A percentile compares a stretch with the other conserved stretches of the same genome.
These are phyloP conservation scores for Cucumis hystrix DNA, from an alignment of 306 rosid genomes.

Conservation along the genomic window DNA sequence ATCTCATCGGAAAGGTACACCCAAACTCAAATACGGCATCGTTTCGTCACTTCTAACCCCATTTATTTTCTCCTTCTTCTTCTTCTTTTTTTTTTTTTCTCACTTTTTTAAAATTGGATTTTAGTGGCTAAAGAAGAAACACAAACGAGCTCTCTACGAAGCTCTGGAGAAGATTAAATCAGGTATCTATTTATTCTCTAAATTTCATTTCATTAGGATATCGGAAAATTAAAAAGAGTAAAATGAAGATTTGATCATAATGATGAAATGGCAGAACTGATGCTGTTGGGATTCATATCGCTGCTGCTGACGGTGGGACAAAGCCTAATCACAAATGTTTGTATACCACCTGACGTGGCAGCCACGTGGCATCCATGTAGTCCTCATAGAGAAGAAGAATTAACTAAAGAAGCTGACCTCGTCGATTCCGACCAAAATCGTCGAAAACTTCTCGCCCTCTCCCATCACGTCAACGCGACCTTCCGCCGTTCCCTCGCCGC, in stretches of 20 bases:
- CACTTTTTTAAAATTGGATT: too few relatives aligned
- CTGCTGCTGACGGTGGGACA: conserved; percentile 70
- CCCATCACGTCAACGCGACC: not conserved
- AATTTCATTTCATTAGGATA: too few relatives aligned
- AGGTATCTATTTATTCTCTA: too few relatives aligned
- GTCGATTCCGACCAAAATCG: not conserved
- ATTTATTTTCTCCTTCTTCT: not conserved
- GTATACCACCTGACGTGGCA: conserved; percentile 41
- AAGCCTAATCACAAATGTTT: conserved; percentile 40
- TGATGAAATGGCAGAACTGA: conserved; percentile 38
- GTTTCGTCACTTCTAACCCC: not conserved
- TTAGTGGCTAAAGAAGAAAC: conserved; percentile 80
- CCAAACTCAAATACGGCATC: not conserved
- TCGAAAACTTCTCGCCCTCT: conserved; percentile 30
- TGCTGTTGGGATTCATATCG: conserved; percentile 81
- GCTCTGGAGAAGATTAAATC: conserved; percentile 72
- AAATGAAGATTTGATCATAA: too few relatives aligned
- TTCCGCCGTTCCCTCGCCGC: conserved; percentile 48
- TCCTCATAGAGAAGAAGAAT: not conserved
- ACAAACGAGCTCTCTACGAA: conserved; percentile 53
- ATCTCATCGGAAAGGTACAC: conserved; percentile 60
- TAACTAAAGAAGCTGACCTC: not conserved
- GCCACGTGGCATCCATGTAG: conserved; percentile 67
- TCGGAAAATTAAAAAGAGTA: too few relatives aligned
- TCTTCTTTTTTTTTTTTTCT: too few relatives aligned